phyloP scores from a whole-genome alignment of 2,329 filamentous ascomycete species.

The Hortaea werneckii region DNA sequence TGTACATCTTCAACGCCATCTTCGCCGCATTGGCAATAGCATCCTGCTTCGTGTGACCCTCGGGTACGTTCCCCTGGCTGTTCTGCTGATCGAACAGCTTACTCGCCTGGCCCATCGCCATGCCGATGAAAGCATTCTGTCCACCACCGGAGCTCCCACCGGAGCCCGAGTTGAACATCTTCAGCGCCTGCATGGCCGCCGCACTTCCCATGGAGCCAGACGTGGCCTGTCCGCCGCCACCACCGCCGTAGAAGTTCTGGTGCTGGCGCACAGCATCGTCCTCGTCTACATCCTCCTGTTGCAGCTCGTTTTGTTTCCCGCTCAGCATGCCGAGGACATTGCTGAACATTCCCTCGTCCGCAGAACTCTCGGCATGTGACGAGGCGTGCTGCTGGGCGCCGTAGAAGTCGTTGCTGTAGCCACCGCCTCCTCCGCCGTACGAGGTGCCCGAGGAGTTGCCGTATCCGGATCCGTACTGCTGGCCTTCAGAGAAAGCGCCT shows the following conservation, averaged over 20 bases:
- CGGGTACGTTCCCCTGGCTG: constrained; percentile 39
- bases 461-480: constrained; percentile 20
- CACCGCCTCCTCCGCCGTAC: constrained; percentile 32
- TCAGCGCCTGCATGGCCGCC: constrained; percentile 71
- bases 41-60: constrained; percentile 65
- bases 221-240: constrained; percentile 37
- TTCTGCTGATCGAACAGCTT: constrained; percentile 60
- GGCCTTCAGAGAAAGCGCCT: constrained; percentile 19
- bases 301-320: constrained; percentile 42
- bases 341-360: constrained; percentile 45
- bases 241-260: constrained; percentile 58
- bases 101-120: constrained; percentile 81
- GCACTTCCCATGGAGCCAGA: constrained; percentile 51
- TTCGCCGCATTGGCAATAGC: constrained; percentile 70
- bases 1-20: constrained; percentile 83
- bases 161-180: constrained; percentile 52
- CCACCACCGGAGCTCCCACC: constrained; percentile 24
- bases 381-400: constrained; percentile 45
- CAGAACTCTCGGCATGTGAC: constrained; percentile 41
- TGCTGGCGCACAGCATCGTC: constrained; percentile 62
- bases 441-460: constrained; percentile 32
- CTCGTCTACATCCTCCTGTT: constrained; percentile 49
- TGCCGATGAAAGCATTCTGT: constrained; percentile 70
- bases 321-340: constrained; percentile 45
- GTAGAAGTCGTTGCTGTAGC: constrained; percentile 40